Conservation (phyloP, 2,329 filamentous ascomycete genomes). For the Zelopaecilomyces penicillatus region DNA sequence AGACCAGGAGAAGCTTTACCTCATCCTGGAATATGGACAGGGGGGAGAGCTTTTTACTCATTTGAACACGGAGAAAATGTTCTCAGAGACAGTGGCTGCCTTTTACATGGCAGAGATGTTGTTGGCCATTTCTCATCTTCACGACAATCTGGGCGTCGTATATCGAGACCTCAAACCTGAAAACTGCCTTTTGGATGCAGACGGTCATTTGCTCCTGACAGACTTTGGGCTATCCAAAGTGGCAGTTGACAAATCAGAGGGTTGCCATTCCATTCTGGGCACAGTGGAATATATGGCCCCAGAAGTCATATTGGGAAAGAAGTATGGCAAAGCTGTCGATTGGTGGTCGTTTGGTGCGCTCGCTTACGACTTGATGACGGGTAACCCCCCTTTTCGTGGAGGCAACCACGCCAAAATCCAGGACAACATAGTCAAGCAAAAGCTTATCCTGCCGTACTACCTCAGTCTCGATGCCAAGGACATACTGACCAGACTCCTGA, state of each 20-base stretch:
- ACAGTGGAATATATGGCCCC: conserved; percentile 99
- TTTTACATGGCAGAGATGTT: conserved; percentile 99
- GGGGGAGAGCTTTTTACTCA: conserved; percentile 97
- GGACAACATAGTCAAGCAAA: conserved; percentile 91
- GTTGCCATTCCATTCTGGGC: conserved; percentile 82
- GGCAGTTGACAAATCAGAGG: conserved; percentile 55
- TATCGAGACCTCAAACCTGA: conserved; percentile 97
- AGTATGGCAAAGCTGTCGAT: conserved; percentile 91
- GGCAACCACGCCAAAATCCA: conserved; percentile 92
- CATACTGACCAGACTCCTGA: conserved; percentile 76
- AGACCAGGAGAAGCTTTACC: conserved; percentile 92
- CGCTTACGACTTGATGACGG: conserved; percentile 86
- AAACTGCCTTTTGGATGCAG: conserved; percentile 85
- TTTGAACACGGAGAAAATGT: conserved; percentile 89
- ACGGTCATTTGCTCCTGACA: conserved; percentile 87
- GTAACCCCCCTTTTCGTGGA: conserved; percentile 81
- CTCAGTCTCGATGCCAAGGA: conserved; percentile 89
- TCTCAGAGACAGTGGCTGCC: conserved; percentile 76
- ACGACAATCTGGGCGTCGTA: conserved; percentile 84
- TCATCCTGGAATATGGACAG: conserved; percentile 95
- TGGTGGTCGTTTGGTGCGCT: conserved; percentile 98
- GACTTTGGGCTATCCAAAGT: conserved; percentile 98
- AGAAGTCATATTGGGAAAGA: conserved; percentile 78
- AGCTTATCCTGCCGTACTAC: conserved; percentile 82
- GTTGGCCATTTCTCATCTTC: conserved; percentile 84